Evolutionary conservation across 305 asterid genomes (phyloP).

Genomic region (Fraxinus albicans): DNA sequence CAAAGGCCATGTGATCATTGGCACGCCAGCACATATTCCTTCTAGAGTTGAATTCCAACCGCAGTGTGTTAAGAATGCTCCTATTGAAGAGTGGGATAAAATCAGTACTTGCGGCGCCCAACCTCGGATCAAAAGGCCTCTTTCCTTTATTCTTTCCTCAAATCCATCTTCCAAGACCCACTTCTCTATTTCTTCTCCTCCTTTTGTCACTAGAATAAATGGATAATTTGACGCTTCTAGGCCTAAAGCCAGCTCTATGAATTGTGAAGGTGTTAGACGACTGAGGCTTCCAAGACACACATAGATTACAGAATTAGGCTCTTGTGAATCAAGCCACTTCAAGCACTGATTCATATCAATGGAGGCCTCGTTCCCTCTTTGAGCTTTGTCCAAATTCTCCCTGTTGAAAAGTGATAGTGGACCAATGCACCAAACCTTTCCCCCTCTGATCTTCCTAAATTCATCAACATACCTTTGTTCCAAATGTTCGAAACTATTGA

Average conservation of each 20-base stretch:
- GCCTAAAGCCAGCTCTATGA: constrained; percentile 28
- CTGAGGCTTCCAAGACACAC: constrained; percentile 33
- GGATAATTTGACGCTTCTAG: constrained; percentile 24
- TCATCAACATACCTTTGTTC: constrained; percentile 43
- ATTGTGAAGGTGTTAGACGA: constrained; percentile 11
- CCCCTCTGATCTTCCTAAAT: constrained; percentile 19
- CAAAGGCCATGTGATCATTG: constrained; percentile 55
- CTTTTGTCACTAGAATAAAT: constrained; percentile 16
- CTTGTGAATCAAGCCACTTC: constrained; percentile 18
- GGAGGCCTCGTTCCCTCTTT: constrained; percentile 22
- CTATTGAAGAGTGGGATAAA: constrained; percentile 34
- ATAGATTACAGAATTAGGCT: constrained; percentile 25
- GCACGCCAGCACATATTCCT: constrained; percentile 42
- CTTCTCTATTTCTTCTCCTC: constrained; percentile 17
- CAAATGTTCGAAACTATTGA: constrained; percentile 47
- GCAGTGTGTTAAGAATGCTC: constrained; percentile 36
- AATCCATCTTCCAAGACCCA: constrained; percentile 27
- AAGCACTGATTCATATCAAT: constrained; percentile 13
- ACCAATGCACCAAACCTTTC: constrained; percentile 32
- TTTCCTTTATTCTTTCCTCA: constrained; percentile 31
- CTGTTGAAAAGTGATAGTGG: constrained; percentile 27
- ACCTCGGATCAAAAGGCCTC: constrained; percentile 31
- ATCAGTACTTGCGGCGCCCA: constrained; percentile 61
- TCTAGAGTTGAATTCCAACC: constrained; percentile 57
- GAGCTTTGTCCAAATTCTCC: not conserved